Conservation (phyloP, 495 filamentous ascomycete species). For the Aspergillus conjunctus region DNA sequence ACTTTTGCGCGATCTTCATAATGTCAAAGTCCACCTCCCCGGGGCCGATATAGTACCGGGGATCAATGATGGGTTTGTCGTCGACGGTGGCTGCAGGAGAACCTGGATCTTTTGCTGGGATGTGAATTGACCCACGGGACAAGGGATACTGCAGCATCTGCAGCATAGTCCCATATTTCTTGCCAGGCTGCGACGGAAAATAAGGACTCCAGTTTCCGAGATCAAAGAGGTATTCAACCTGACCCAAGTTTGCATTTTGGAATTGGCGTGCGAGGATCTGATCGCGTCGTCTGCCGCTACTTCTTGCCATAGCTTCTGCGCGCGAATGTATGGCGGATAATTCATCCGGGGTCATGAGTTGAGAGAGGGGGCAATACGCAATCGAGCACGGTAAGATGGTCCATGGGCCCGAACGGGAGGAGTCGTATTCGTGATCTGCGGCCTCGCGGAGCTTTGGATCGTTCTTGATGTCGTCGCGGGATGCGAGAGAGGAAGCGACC, state of each 20-base stretch:
- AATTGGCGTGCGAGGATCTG: conserved; percentile 34
- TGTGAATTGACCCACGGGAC: conserved; percentile 51
- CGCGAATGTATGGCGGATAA: conserved; percentile 16
- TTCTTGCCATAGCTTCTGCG: conserved; percentile 3
- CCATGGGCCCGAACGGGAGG: conserved; percentile 36
- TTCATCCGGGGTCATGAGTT: conserved; percentile 30
- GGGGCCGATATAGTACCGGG: conserved; percentile 41
- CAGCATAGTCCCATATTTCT: conserved; percentile 54
- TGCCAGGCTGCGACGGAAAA: conserved; percentile 40
- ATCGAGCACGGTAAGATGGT: conserved; percentile 45
- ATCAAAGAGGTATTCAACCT: conserved; percentile 56
- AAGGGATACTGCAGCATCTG: conserved; percentile 58
- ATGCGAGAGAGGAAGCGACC: conserved; percentile 40
- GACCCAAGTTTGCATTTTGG: conserved; percentile 37
- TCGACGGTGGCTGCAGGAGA: conserved; percentile 17
- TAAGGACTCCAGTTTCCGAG: conserved; percentile 52
- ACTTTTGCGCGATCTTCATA: conserved; percentile 41
- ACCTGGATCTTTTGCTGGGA: conserved; percentile 25
- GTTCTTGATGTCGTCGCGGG: conserved; percentile 44
- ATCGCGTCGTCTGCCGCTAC: conserved; percentile 10
- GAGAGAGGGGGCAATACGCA: conserved; percentile 47
- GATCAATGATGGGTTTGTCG: conserved; percentile 47
- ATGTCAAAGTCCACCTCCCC: conserved; percentile 46
- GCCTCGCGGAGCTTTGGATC: conserved; percentile 34
- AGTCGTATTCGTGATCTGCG: conserved; percentile 36